A percentile compares a stretch with the other conserved stretches of the same genome.
These are phyloP conservation scores for Clavispora vitiphila DNA, from an alignment of 805 yeast genomes.

Conservation along the genomic window DNA sequence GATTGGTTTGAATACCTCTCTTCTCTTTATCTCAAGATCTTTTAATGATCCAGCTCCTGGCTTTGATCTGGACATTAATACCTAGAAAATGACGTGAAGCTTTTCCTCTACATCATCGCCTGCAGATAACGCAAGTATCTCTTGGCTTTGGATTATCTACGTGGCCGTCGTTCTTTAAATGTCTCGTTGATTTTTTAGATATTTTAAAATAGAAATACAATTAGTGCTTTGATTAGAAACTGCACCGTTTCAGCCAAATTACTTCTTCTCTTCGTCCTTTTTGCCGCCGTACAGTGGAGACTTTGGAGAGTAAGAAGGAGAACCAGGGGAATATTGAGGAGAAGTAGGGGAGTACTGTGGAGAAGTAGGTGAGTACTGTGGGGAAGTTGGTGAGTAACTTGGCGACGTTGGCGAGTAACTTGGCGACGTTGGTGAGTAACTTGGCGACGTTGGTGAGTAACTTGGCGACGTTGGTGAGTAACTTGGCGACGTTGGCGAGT, in stretches of 20 bases:
- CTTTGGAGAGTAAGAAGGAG: slow-evolving; percentile 42
- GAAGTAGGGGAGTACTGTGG: slow-evolving; percentile 41
- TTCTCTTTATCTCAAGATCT: slow-evolving; percentile 44
- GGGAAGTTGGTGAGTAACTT: slow-evolving; percentile 23
- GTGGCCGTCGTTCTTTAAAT: too few species aligned
- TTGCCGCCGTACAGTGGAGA: slow-evolving; percentile 6
- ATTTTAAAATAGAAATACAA: slow-evolving; percentile 3
- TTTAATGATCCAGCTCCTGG: slow-evolving; percentile 37
- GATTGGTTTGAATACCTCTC: slow-evolving; percentile 60
- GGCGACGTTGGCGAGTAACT: slow-evolving; percentile 25
- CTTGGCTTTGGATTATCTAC: too few species aligned
- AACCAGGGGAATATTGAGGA: slow-evolving; percentile 43
- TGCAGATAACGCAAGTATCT: not conserved
- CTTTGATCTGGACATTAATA: slow-evolving; percentile 4
- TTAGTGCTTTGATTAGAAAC: slow-evolving; percentile 2
- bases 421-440: slow-evolving; percentile 25
- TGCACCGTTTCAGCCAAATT: slow-evolving; percentile 4
- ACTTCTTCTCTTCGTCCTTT: slow-evolving; percentile 15
- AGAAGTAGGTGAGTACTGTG: slow-evolving; percentile 31
- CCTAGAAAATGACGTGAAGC: slow-evolving; percentile 6
- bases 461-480: slow-evolving; percentile 23
- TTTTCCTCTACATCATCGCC: not conserved
- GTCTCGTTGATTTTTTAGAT: not conserved
- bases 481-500: slow-evolving; percentile 24
- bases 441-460: slow-evolving; percentile 19